Evolutionary conservation across 202 grass and related monocot genomes (phyloP).

Genomic region (Setaria italica): DNA sequence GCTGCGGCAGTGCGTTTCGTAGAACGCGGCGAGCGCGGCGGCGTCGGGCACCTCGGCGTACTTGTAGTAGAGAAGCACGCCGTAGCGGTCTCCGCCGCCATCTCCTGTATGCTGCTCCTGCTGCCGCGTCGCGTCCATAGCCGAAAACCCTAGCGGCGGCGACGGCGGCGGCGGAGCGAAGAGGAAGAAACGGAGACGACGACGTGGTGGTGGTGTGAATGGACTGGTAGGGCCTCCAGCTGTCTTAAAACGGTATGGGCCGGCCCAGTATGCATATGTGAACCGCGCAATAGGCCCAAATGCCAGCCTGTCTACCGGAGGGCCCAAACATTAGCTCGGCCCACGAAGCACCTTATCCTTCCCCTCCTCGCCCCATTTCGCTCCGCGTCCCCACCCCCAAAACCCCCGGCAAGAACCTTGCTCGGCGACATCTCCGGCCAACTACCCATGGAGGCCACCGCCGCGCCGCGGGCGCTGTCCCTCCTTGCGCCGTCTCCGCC

Average conservation of each 20-base stretch:
- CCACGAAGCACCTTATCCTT: slow-evolving; percentile 46
- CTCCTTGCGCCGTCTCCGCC: slow-evolving; percentile 16
- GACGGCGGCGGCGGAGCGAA: slow-evolving; percentile 1
- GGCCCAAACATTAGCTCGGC: not conserved
- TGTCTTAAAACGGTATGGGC: not conserved
- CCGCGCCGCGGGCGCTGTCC: slow-evolving; percentile 40
- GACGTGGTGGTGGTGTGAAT: not conserved
- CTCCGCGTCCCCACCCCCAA: slow-evolving; percentile 39
- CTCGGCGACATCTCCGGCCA: not conserved
- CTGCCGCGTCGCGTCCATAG: slow-evolving; percentile 41
- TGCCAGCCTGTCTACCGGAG: rapidly evolving
- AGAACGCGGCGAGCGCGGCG: slow-evolving; percentile 65
- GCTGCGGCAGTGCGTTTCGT: slow-evolving; percentile 60
- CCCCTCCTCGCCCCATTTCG: slow-evolving; percentile 28
- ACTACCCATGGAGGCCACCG: slow-evolving; percentile 49
- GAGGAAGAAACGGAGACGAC: not conserved
- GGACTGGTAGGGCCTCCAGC: not conserved
- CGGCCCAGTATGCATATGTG: not conserved
- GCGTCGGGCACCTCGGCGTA: slow-evolving; percentile 73
- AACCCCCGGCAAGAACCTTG: slow-evolving; percentile 44
- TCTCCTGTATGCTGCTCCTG: not conserved
- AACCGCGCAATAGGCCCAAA: not conserved
- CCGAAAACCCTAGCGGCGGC: slow-evolving; percentile 46
- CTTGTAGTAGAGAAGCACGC: slow-evolving; percentile 96
- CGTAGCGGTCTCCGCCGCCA: slow-evolving; percentile 26